Evolutionary conservation across 352 stramenopile species (phyloP).

Genomic region (Pythium sukuiense): DNA sequence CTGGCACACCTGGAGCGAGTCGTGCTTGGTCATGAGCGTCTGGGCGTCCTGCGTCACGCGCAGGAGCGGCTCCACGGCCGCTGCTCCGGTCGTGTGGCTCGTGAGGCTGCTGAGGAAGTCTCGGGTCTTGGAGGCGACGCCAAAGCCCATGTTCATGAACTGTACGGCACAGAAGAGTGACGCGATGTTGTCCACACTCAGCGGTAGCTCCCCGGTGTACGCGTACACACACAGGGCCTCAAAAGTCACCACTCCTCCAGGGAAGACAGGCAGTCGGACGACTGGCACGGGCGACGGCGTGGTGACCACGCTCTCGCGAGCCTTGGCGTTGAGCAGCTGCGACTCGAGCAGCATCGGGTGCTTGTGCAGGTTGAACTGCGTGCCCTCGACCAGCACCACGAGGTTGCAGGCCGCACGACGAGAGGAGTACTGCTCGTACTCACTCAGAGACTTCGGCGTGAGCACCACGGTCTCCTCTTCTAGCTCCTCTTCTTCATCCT

Average conservation of each 20-base stretch:
- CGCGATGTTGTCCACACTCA: constrained; percentile 33
- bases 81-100: background rate
- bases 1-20: constrained; percentile 11
- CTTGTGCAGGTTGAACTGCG: constrained; percentile 76
- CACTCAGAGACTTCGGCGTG: constrained; percentile 40
- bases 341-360: constrained; percentile 63
- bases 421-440: constrained; percentile 51
- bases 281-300: constrained; percentile 32
- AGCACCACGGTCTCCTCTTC: background rate
- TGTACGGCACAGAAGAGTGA: constrained; percentile 39
- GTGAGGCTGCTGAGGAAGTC: constrained; percentile 31
- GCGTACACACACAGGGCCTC: constrained; percentile 68
- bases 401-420: constrained; percentile 54
- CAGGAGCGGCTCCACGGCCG: constrained; percentile 4
- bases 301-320: constrained; percentile 29
- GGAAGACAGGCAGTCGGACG: constrained; percentile 47
- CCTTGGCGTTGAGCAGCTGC: constrained; percentile 41
- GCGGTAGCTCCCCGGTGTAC: constrained; percentile 55
- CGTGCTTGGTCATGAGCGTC: constrained; percentile 17
- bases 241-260: constrained; percentile 56
- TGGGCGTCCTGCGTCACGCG: constrained; percentile 15
- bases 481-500: background rate
- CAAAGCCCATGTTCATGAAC: constrained; percentile 48
- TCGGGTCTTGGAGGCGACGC: constrained; percentile 29
- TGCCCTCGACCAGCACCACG: constrained; percentile 55